Evolutionary conservation across 2,329 filamentous ascomycete genomes (phyloP), one percentile per base, ranked within the genome.

Genomic region (Ceratocystis harringtonii): DNA sequence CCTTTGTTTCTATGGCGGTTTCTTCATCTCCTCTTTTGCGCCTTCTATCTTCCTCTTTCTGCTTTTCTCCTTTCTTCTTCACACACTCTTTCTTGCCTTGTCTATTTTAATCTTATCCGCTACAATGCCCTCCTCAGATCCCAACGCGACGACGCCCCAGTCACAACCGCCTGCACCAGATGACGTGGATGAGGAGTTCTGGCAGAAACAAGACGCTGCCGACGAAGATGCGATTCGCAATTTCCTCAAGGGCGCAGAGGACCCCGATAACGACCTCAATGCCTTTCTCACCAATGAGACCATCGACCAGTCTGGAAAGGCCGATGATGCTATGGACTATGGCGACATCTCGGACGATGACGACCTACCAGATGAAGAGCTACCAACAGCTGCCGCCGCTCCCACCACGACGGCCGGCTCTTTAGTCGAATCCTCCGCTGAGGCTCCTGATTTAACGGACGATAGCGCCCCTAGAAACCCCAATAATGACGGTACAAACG

Each of bases 281-380:
- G 72, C 65, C 41, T 70, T 74, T 57, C 70, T 80, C 61, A 72
- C 75, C 36, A 72, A 71, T 48, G 76, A 75, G 64, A 73, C 79
- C 28, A 81, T 86, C 69, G 84, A 86, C 69, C 79, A 84, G 69
- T 79, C 80, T 5, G 88, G 90, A 74, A 99, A 99, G 75, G 92
- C 91, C 65, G 91, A 91, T 68, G 89, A 97, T 76, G 94, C 94
- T 50, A 78, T 94, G 68, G 94, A 99, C 72, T 99, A 81, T 71
- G 90, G 89, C 72, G 90, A 96, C 72, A 92, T 97, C 68, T 88
- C 88, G 69, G 92, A 97, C 73, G 91, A 95, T 72, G 92, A 96
- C 69, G 80, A 96, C 6, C 88, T 90, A 10, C 57, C 60, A 12
- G 90, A 94, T 5, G 90, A 94, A 69, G 86, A 89, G 68, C 82